These are phyloP conservation scores for Aspergillus chevalieri DNA, from an alignment of 2,329 filamentous ascomycete genomes.

Conservation along the genomic window DNA sequence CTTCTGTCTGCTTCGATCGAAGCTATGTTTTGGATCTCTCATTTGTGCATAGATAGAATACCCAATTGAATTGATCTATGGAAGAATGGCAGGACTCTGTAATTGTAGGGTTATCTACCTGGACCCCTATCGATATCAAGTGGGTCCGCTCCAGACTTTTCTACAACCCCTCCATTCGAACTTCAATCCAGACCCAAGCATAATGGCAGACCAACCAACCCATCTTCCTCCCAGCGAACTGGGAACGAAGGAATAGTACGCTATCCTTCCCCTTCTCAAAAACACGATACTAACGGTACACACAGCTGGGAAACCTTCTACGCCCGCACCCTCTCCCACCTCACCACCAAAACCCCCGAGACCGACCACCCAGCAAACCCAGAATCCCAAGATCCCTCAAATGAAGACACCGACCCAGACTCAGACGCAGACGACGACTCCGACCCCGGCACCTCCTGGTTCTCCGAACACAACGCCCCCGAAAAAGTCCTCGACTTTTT, in stretches of 20 bases:
- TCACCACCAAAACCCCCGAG: conserved; percentile 21
- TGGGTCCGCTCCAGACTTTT: no score
- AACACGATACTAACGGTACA: conserved; percentile 30
- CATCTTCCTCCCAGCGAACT: conserved; percentile 72
- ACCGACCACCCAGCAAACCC: conserved; percentile 6
- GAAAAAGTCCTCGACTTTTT: conserved; percentile 70
- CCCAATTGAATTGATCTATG: no score
- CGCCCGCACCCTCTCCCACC: conserved; percentile 36
- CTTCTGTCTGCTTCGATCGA: neutral
- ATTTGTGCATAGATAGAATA: no score
- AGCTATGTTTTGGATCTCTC: no score
- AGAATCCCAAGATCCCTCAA: conserved; percentile 31
- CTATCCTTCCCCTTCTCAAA: conserved; percentile 11
- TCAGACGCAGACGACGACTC: conserved; percentile 67
- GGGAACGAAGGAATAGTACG: conserved; percentile 86
- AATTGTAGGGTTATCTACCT: no score
- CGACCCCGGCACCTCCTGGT: conserved; percentile 83
- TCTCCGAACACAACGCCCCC: conserved; percentile 86
- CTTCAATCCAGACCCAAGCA: neutral
- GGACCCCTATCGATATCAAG: no score
- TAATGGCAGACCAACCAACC: conserved; percentile 40
- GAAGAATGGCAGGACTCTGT: no score
- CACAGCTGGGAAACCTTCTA: conserved; percentile 59
- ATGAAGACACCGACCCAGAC: conserved; percentile 65
- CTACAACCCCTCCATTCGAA: no score